phyloP scores from a whole-genome alignment of 2,329 filamentous ascomycete genomes.

The Aspergillus sp. region DNA sequence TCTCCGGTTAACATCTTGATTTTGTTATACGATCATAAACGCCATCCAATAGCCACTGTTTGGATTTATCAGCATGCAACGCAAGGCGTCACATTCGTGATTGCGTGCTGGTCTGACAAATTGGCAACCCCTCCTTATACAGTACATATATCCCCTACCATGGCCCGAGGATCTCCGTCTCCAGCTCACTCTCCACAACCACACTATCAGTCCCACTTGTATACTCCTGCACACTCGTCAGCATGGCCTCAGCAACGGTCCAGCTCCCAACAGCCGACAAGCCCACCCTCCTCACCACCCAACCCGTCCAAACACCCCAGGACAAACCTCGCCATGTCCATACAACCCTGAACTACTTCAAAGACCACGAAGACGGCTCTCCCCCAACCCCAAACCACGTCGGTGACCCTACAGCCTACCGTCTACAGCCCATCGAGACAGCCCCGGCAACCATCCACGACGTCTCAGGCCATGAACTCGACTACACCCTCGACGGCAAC shows the following conservation, averaged over 20 bases:
- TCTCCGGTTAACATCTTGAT: background rate
- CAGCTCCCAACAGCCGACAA: constrained; percentile 18
- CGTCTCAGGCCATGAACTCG: constrained; percentile 43
- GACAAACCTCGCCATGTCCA: constrained; percentile 37
- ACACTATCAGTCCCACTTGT: background rate
- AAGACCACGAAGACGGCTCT: constrained; percentile 44
- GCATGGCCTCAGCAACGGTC: constrained; percentile 34
- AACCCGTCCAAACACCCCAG: constrained; percentile 12
- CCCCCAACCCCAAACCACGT: constrained; percentile 42
- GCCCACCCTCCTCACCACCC: constrained; percentile 13
- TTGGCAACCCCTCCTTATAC: constrained; percentile 11
- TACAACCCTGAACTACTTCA: constrained; percentile 50
- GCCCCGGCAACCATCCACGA: constrained; percentile 43
- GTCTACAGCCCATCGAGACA: constrained; percentile 38
- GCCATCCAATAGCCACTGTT: background rate
- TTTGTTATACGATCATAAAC: background rate
- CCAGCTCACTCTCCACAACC: background rate
- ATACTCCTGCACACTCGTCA: background rate
- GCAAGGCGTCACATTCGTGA: constrained; percentile 17
- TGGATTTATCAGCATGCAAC: constrained; percentile 33
- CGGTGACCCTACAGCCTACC: constrained; percentile 40
- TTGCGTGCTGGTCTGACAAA: constrained; percentile 39
- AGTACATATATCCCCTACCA: background rate
- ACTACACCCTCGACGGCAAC: constrained; percentile 48
- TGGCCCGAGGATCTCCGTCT: background rate